These are phyloP conservation scores for Penicillium herquei DNA, from an alignment of 495 filamentous ascomycete species.

Conservation along the genomic window DNA sequence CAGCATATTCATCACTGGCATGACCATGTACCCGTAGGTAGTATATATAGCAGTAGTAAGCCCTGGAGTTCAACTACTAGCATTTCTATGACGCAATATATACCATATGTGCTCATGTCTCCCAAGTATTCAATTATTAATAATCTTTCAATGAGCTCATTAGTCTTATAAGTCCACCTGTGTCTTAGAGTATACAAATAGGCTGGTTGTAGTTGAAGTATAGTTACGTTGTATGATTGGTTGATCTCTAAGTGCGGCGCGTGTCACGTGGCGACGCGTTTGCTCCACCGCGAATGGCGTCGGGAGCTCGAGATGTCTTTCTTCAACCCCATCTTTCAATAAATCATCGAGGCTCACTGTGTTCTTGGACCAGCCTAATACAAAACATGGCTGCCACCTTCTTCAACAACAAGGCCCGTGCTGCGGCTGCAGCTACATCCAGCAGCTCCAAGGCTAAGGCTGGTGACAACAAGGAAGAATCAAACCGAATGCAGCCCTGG, in stretches of 20 bases:
- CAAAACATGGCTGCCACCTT: slow-evolving; percentile 62
- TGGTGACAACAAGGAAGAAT: slow-evolving; percentile 62
- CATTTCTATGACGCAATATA: no score
- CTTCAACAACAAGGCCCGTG: slow-evolving; percentile 92
- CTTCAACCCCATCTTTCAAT: slow-evolving; percentile 4
- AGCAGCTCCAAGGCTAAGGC: slow-evolving; percentile 47
- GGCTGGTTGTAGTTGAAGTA: slow-evolving; percentile 13
- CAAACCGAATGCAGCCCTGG: slow-evolving; percentile 78
- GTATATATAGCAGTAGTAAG: no score
- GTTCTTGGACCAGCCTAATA: slow-evolving; percentile 27
- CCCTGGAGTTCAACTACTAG: no score
- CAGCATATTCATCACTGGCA: no score
- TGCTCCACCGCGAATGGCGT: slow-evolving; percentile 21
- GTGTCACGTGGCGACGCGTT: slow-evolving; percentile 46
- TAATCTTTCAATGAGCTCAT: not conserved
- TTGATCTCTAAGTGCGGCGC: slow-evolving; percentile 25
- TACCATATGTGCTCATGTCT: no score
- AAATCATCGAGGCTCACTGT: not conserved
- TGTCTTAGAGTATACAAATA: no score
- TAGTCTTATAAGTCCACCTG: no score
- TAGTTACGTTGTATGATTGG: slow-evolving; percentile 18
- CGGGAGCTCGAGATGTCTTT: slow-evolving; percentile 1
- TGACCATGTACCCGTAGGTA: no score
- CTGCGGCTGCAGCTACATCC: slow-evolving; percentile 67
- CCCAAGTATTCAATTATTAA: no score